A percentile compares a stretch with the other conserved stretches of the same genome.
Conservation (phyloP, 2,329 filamentous ascomycete species). For the Geosmithia morbida region DNA sequence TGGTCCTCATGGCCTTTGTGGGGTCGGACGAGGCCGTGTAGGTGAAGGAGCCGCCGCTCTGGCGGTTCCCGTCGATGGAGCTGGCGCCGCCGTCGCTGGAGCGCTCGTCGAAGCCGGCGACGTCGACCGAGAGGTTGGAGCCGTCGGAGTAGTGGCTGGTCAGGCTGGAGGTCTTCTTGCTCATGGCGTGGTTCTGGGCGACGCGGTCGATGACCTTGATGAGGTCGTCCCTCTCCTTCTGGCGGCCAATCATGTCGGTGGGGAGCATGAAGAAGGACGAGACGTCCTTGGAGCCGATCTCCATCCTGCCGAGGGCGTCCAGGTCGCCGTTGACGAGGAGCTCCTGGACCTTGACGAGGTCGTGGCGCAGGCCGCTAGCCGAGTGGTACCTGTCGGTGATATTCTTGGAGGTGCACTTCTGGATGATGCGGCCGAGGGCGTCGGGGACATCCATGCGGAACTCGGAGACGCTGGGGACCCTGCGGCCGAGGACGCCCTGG, state of each 20-base stretch:
- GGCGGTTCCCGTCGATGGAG: conserved; percentile 33
- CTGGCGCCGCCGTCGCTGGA: conserved; percentile 44
- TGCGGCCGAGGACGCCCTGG: conserved; percentile 70
- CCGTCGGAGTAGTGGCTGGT: conserved; percentile 34
- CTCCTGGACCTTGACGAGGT: conserved; percentile 60
- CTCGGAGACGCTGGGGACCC: conserved; percentile 62
- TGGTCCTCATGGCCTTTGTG: conserved; percentile 18
- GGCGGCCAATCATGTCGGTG: conserved; percentile 64
- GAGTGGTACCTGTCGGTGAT: conserved; percentile 84
- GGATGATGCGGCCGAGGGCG: conserved; percentile 66
- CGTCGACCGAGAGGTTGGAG: conserved; percentile 37
- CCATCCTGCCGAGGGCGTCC: conserved; percentile 55
- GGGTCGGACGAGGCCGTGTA: conserved; percentile 26
- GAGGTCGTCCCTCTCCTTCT: conserved; percentile 56
- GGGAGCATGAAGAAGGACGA: conserved; percentile 88
- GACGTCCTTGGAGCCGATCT: conserved; percentile 70
- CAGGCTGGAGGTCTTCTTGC: conserved; percentile 24
- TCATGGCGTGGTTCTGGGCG: conserved; percentile 45
- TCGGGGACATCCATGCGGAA: conserved; percentile 76
- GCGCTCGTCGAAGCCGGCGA: conserved; percentile 30
- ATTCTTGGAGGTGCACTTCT: conserved; percentile 84
- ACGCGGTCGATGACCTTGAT: conserved; percentile 65
- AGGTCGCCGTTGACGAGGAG: conserved; percentile 64
- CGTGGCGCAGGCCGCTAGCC: conserved; percentile 70
- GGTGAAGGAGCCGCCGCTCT: conserved; percentile 33